Evolutionary conservation across 2,329 filamentous ascomycete species (phyloP).

Genomic region (Botrytis hyacinthi): DNA sequence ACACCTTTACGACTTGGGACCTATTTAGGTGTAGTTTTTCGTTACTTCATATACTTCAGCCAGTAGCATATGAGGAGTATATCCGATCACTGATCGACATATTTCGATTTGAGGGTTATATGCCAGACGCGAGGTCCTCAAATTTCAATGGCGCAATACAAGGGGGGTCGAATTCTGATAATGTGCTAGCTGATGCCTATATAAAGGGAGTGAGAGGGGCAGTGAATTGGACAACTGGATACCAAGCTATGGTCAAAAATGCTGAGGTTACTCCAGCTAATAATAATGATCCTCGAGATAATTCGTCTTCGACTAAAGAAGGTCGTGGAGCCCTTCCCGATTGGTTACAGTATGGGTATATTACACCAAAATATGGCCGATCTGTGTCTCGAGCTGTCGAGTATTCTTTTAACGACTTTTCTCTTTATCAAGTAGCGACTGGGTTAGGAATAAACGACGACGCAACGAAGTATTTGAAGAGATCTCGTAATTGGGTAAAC

Average conservation of each 20-base stretch:
- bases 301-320: constrained; percentile 62
- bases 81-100: constrained; percentile 67
- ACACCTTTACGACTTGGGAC: constrained; percentile 69
- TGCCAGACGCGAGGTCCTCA: constrained; percentile 64
- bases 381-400: constrained; percentile 66
- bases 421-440: constrained; percentile 60
- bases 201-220: constrained; percentile 61
- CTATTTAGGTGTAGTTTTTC: constrained; percentile 60
- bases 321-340: constrained; percentile 67
- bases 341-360: constrained; percentile 64
- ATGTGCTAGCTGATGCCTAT: constrained; percentile 69
- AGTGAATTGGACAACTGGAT: constrained; percentile 63
- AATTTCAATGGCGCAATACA: constrained; percentile 69
- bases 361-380: constrained; percentile 60
- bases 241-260: constrained; percentile 62
- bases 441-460: constrained; percentile 59
- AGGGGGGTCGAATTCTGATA: constrained; percentile 69
- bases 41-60: constrained; percentile 64
- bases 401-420: constrained; percentile 69
- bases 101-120: constrained; percentile 61
- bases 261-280: constrained; percentile 61
- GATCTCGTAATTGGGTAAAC: constrained; percentile 69
- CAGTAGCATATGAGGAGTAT: constrained; percentile 60
- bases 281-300: constrained; percentile 52
- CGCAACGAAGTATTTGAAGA: constrained; percentile 57